phyloP scores from a whole-genome alignment of 2,329 filamentous ascomycete genomes.

The Metarhizium humberi region DNA sequence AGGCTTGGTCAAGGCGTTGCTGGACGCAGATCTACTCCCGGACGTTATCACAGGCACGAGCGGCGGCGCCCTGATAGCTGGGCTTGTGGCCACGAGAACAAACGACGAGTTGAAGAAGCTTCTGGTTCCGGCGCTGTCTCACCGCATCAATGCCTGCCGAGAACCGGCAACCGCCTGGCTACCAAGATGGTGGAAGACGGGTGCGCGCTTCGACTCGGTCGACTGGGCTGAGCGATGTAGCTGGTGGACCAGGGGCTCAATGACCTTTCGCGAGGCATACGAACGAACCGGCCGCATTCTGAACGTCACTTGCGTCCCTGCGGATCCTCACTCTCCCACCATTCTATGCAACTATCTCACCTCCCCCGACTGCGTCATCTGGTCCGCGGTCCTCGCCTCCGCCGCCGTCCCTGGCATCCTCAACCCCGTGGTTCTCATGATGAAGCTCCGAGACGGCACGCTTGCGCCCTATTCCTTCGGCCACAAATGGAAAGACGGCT shows the following conservation, averaged over 20 bases:
- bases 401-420: constrained; percentile 93
- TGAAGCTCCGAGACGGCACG: constrained; percentile 70
- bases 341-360: constrained; percentile 95
- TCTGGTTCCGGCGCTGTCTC: constrained; percentile 77
- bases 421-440: constrained; percentile 88
- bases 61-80: constrained; percentile 84
- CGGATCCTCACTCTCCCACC: constrained; percentile 84
- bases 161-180: constrained; percentile 71
- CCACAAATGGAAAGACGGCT: constrained; percentile 99
- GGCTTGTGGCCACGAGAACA: constrained; percentile 77
- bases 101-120: constrained; percentile 82
- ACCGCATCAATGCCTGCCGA: constrained; percentile 75
- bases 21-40: constrained; percentile 78
- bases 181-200: constrained; percentile 81
- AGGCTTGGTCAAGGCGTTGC: constrained; percentile 78
- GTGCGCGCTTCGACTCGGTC: constrained; percentile 85
- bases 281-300: constrained; percentile 87
- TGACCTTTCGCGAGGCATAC: constrained; percentile 93
- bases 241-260: constrained; percentile 86
- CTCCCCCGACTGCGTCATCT: constrained; percentile 92
- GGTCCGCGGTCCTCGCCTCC: constrained; percentile 91
- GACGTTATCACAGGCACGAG: constrained; percentile 96
- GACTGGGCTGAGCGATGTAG: constrained; percentile 79
- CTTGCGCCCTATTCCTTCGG: constrained; percentile 90
- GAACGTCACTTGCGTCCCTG: constrained; percentile 92